Evolutionary conservation across 768 basidiomycete genomes (phyloP), one percentile per base, ranked within the genome.

Genomic region (Exsudoporus frostii): DNA sequence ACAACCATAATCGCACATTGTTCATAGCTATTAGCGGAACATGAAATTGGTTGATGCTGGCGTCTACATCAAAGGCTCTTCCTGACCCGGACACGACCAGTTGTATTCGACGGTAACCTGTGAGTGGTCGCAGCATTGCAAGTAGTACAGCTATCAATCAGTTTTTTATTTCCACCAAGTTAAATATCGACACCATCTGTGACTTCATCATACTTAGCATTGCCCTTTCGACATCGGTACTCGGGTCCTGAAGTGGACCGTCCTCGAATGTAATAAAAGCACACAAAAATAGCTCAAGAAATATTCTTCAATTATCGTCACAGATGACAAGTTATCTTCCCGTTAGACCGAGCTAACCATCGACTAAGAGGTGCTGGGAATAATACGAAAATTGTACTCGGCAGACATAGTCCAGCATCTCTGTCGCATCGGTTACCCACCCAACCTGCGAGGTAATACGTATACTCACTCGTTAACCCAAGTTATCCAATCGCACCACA

Each of bases 1-100:
- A 53, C 37, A 41, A 22, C 48, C 43, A 38, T 51, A 34, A 54
- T 45, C 25, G n/a, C 38, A 56, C 32, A 24, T 50, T 37, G 27
- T 51, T 30, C 39, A 13, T 63, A 95, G 95, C 78, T 98, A 13
- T 74, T 98, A 48, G 92, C 91, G 2, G 95, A 97, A 65, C 90
- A 98, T 59, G 95, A 98, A 71, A 89, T 90, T 41, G 83, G 81
- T 54, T 88, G 55, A 65, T 30, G 13, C 1, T 36, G 29, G 9
- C 10, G 10, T 37, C 7, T 11, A 41, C 4, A 11, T 37, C 4
- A 27, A 37, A 38, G 3, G 7, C 25, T 11, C 15, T 29, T 13
- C 25, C 27, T 20, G 11, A 19, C 6, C n/a, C 27, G 15, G 7
- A 45, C 45, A 20, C 2, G 22, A 44, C 27, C 24, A 14, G 2